Conservation (phyloP, 208 protist genomes). For the Novymonas esmeraldas region DNA sequence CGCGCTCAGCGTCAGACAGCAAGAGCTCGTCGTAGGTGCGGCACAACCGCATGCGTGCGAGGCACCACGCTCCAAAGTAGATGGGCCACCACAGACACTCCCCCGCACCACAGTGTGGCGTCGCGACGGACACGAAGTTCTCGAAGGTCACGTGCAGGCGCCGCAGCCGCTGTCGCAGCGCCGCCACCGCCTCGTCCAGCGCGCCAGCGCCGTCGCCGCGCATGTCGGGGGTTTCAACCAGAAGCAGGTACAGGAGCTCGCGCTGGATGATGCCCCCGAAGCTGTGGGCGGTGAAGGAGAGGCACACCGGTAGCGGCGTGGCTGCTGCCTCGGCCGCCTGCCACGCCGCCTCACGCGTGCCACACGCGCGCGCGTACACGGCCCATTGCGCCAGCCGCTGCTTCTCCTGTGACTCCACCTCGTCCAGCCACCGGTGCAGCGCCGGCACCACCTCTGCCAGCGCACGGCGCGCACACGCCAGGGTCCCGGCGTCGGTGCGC, state of each 20-base stretch:
- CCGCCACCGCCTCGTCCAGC: slow-evolving; percentile 26
- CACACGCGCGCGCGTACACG: slow-evolving; percentile 10
- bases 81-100: slow-evolving; percentile 55
- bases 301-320: slow-evolving; percentile 38
- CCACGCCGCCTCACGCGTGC: slow-evolving; percentile 13
- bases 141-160: slow-evolving; percentile 42
- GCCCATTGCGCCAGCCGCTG: slow-evolving; percentile 17
- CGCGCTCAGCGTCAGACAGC: slow-evolving; percentile 35
- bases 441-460: slow-evolving; percentile 58
- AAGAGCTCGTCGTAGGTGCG: slow-evolving; percentile 60
- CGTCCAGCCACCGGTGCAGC: slow-evolving; percentile 48
- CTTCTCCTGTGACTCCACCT: slow-evolving; percentile 23
- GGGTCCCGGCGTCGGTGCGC: slow-evolving; percentile 44
- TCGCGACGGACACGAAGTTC: slow-evolving; percentile 69
- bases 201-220: slow-evolving; percentile 8
- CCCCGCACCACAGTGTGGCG: slow-evolving; percentile 66
- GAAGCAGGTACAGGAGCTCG: slow-evolving; percentile 63
- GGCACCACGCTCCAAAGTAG: slow-evolving; percentile 51
- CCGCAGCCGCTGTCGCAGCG: slow-evolving; percentile 34
- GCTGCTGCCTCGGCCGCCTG: slow-evolving; percentile 5
- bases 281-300: slow-evolving; percentile 72
- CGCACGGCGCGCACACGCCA: slow-evolving; percentile 37
- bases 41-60: slow-evolving; percentile 36
- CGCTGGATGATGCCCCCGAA: slow-evolving; percentile 74
- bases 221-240: slow-evolving; percentile 32